A percentile compares a stretch with the other conserved stretches of the same genome.
phyloP scores from a whole-genome alignment of 1,284 basidiomycete genomes.

The Earliella scabrosa region DNA sequence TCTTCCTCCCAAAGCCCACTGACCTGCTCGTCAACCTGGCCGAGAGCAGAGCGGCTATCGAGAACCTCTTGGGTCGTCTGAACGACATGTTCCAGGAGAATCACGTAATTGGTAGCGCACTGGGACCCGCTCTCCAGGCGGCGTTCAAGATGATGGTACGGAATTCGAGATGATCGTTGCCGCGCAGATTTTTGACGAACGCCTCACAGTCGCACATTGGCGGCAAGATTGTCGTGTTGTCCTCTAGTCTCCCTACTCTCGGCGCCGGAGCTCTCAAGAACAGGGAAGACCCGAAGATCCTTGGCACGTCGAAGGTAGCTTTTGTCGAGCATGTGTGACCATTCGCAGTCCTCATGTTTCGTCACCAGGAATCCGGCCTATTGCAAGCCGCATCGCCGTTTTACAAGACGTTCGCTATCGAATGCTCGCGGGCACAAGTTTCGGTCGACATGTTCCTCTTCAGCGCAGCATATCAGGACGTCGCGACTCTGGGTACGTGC shows the following conservation, averaged over 20 bases:
- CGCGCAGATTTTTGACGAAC: conserved; percentile 6
- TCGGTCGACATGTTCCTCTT: conserved; percentile 99
- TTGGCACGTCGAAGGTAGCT: conserved; percentile 89
- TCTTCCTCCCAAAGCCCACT: conserved; percentile 96
- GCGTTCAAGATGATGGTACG: conserved; percentile 93
- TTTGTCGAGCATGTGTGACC: background rate
- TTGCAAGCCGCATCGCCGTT: conserved; percentile 91
- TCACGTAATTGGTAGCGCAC: conserved; percentile 88
- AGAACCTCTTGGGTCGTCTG: conserved; percentile 81
- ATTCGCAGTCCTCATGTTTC: conserved; percentile 1
- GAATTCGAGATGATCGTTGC: conserved; percentile 5
- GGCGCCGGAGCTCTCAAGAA: conserved; percentile 95
- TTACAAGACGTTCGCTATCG: conserved; percentile 99
- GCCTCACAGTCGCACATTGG: conserved; percentile 79
- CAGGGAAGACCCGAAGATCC: conserved; percentile 94
- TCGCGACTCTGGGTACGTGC: conserved; percentile 80
- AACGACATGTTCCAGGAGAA: conserved; percentile 98
- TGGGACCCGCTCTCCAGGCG: conserved; percentile 96
- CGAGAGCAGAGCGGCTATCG: conserved; percentile 84
- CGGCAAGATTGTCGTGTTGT: conserved; percentile 94
- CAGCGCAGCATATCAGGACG: conserved; percentile 92
- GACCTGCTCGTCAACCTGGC: conserved; percentile 94
- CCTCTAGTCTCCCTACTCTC: conserved; percentile 85
- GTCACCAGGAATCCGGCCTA: conserved; percentile 76
- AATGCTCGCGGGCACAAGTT: conserved; percentile 96